Percentiles rank a stretch among this genome's conserved stretches.
Evolutionary conservation across 352 stramenopile species (phyloP).

Genomic region (Phytophthora cactorum): DNA sequence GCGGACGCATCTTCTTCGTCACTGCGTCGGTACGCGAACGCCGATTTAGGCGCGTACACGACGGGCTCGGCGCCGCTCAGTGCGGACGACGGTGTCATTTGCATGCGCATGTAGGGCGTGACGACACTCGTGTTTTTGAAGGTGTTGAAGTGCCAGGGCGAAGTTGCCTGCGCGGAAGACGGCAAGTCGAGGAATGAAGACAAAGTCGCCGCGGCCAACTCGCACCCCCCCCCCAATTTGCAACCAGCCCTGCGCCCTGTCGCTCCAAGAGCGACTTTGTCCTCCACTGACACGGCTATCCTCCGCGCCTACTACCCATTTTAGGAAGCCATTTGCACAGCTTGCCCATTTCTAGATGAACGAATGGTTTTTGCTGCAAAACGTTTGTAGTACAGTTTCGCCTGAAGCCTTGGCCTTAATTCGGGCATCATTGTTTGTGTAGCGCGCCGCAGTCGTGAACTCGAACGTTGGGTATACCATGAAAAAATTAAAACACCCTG

Average conservation of each 20-base stretch:
- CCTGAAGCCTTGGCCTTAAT: too few species aligned
- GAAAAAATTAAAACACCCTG: too few species aligned
- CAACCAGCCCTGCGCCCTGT: constrained; percentile 34
- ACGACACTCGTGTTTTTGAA: constrained; percentile 12
- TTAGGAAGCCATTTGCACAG: neutral
- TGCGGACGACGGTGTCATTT: constrained; percentile 35
- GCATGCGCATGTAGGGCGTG: constrained; percentile 46
- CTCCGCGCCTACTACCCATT: neutral
- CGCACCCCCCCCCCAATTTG: constrained; percentile 17
- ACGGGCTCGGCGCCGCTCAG: constrained; percentile 29
- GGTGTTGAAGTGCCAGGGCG: constrained; percentile 29
- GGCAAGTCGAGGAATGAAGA: constrained; percentile 35
- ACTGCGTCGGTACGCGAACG: constrained; percentile 22
- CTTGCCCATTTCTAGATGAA: neutral
- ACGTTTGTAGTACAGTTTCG: too few species aligned
- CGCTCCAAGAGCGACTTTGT: constrained; percentile 20
- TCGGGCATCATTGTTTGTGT: too few species aligned
- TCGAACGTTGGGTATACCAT: too few species aligned
- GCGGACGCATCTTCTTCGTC: constrained; percentile 33
- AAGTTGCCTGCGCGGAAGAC: constrained; percentile 15
- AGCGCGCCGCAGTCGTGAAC: too few species aligned
- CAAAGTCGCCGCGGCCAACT: constrained; percentile 8
- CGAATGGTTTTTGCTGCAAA: too few species aligned
- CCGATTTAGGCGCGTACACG: constrained; percentile 36
- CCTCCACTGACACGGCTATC: neutral